Evolutionary conservation across 2,329 filamentous ascomycete genomes (phyloP).

Genomic region (Didymellaceae sp.): DNA sequence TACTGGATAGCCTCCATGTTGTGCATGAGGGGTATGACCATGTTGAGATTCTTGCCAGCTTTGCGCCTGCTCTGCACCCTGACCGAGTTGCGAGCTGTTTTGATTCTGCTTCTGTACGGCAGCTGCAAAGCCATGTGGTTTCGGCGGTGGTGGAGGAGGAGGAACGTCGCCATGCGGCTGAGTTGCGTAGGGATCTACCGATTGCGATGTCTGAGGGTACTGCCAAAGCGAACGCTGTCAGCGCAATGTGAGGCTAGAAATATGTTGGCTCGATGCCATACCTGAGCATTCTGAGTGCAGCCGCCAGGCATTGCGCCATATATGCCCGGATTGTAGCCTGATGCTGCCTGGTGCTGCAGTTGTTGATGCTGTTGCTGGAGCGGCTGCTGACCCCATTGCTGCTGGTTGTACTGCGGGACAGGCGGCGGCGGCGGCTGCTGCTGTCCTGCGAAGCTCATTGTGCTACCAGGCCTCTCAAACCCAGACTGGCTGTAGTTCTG

Average conservation of each 20-base stretch:
- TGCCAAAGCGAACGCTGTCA: background rate
- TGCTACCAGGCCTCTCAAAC: slow-evolving; percentile 43
- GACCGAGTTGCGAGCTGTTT: background rate
- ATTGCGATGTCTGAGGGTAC: slow-evolving; percentile 11
- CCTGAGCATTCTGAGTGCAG: slow-evolving; percentile 28
- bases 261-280: slow-evolving; percentile 10
- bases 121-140: slow-evolving; percentile 42
- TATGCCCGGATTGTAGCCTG: slow-evolving; percentile 42
- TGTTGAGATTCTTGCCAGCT: slow-evolving; percentile 30
- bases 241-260: background rate
- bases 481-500: slow-evolving; percentile 42
- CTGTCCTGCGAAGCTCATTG: slow-evolving; percentile 37
- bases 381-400: slow-evolving; percentile 40
- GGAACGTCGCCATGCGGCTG: slow-evolving; percentile 39
- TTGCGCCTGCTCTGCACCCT: slow-evolving; percentile 15
- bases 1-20: slow-evolving; percentile 35
- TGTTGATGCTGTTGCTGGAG: slow-evolving; percentile 26
- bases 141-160: slow-evolving; percentile 48
- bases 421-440: slow-evolving; percentile 32
- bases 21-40: slow-evolving; percentile 28
- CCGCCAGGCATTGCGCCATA: slow-evolving; percentile 43
- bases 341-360: slow-evolving; percentile 27
- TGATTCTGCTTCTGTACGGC: slow-evolving; percentile 26
- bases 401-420: slow-evolving; percentile 35
- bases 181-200: slow-evolving; percentile 27